Evolutionary conservation across 805 yeast genomes (phyloP), one percentile per base, ranked within the genome.

Genomic region (Candida railenensis): DNA sequence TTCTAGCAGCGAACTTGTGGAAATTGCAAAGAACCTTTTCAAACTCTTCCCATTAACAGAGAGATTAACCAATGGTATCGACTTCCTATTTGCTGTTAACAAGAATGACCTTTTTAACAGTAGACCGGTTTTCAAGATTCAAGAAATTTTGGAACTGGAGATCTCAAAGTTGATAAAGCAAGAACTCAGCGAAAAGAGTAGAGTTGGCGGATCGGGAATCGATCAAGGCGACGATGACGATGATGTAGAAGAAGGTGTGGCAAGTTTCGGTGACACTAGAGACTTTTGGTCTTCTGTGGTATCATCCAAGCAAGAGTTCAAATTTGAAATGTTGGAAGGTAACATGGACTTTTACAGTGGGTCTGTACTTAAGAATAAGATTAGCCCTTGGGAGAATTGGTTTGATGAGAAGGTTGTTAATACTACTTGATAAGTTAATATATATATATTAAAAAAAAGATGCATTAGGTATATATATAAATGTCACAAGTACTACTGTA

Each of bases 21-120:
- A 52, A n/a, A 79, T 83, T 3, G 86, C 89, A 0, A 71, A 74
- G 49, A 77, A 78, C 49, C 65, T 89, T 50, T 77, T 83, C 60
- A 72, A 78, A 41, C 67, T 89, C 37, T 72, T 90, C 38, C 69
- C 77, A 34, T 56, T 73, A 15, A 81, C 92, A 2, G 97, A 89
- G 59, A 67, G 66, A 53, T 69, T 74, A 43, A 80, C 83, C 15
- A 81, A 79, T 50, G 95, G 95, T 3, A 76, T 87, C 19, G 92
- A 88, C 59, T 73, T 87, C 37, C 69, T 87, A 41, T 67, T 94
- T 48, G 94, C 91, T 15, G 83, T 94, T 50, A 92, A 92, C 69
- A 92, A 92, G 63, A 77, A 79, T 43, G 98, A 94, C 56, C 76
- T 84, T 34, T 94, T 94, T 68, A 88, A 89, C 50, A 80, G 95